Conservation (phyloP, 1,284 basidiomycete species). For the Cryptococcus amylolentus region DNA sequence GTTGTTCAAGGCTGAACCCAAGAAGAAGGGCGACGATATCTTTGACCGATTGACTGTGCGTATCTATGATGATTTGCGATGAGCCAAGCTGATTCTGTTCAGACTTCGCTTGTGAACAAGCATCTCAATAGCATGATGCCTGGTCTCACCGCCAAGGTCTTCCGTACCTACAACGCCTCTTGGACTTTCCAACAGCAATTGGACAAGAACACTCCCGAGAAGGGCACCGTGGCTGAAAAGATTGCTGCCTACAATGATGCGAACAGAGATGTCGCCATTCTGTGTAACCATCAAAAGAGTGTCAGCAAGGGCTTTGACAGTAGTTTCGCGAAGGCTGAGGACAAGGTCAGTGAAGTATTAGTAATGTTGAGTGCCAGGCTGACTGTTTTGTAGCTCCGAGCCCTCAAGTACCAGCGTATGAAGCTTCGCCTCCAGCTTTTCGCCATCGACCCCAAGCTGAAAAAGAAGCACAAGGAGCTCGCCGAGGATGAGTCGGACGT, state of each 20-base stretch:
- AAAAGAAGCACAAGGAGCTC: constrained; percentile 73
- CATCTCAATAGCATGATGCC: constrained; percentile 90
- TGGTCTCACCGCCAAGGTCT: constrained; percentile 93
- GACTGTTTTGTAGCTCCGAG: constrained; percentile 51
- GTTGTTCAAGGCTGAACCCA: constrained; percentile 83
- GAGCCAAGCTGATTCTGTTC: constrained; percentile 7
- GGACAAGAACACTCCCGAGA: constrained; percentile 68
- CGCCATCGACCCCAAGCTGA: constrained; percentile 67
- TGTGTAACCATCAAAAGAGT: constrained; percentile 96
- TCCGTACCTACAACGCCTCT: constrained; percentile 98
- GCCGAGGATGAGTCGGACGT: constrained; percentile 82
- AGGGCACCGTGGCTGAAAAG: constrained; percentile 81
- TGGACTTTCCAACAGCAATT: constrained; percentile 81
- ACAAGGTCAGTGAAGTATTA: constrained; percentile 62
- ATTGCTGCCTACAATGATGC: constrained; percentile 92
- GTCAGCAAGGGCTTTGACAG: constrained; percentile 86
- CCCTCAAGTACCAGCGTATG: constrained; percentile 90
- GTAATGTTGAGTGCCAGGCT: background rate
- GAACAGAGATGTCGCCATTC: constrained; percentile 88
- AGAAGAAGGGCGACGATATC: constrained; percentile 79
- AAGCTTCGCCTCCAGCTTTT: constrained; percentile 80
- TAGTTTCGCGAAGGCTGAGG: constrained; percentile 84
- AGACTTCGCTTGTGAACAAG: constrained; percentile 84
- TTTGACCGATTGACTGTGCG: constrained; percentile 90
- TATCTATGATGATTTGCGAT: background rate